Conservation (phyloP, 352 stramenopile genomes). For the Saprolegnia parasitica region DNA sequence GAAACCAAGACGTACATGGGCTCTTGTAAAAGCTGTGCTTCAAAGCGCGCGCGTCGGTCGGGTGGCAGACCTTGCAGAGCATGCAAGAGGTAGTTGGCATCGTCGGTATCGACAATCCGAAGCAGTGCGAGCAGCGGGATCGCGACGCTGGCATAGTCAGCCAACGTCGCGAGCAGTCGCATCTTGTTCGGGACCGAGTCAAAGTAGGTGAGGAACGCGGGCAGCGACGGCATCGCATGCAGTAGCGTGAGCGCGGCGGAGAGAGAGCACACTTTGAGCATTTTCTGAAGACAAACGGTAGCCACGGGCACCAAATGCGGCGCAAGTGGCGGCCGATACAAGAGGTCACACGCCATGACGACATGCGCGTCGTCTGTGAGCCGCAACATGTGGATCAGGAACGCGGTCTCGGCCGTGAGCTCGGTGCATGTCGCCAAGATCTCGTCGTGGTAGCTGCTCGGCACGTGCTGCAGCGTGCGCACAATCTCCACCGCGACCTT, state of each 20-base stretch:
- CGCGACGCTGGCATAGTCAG: neutral
- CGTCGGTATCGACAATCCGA: slow-evolving; percentile 12
- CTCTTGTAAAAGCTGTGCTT: slow-evolving; percentile 9
- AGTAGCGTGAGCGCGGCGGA: neutral
- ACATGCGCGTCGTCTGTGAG: neutral
- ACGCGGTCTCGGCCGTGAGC: slow-evolving; percentile 7
- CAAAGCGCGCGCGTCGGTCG: slow-evolving; percentile 6
- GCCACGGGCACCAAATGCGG: neutral
- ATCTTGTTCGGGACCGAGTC: neutral
- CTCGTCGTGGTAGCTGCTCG: slow-evolving; percentile 5
- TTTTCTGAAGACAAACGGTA: slow-evolving; percentile 7
- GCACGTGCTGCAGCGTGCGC: neutral
- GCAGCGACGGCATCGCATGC: neutral
- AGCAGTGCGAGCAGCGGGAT: slow-evolving; percentile 1
- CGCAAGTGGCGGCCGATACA: slow-evolving; percentile 2
- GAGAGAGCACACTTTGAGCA: slow-evolving; percentile 14
- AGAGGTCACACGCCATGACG: neutral
- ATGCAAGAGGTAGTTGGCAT: slow-evolving; percentile 4
- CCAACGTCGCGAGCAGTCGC: neutral
- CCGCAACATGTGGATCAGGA: neutral
- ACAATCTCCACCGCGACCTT: neutral
- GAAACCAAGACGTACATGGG: slow-evolving; percentile 20
- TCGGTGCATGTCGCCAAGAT: neutral
- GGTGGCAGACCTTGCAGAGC: neutral
- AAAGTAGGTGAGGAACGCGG: slow-evolving; percentile 17